Conservation (phyloP, 768 basidiomycete genomes). For the Inosperma sp. region DNA sequence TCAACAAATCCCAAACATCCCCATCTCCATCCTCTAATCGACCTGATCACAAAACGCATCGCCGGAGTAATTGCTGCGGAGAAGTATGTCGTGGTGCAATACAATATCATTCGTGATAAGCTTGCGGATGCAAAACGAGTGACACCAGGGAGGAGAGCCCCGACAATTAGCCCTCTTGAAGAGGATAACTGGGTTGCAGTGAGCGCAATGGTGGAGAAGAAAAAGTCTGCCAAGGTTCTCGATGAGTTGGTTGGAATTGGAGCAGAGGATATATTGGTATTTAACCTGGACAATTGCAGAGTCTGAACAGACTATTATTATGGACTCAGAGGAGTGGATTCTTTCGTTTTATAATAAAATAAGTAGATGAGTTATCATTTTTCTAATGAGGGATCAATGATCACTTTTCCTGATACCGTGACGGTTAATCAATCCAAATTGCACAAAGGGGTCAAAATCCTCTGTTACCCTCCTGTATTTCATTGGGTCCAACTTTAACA, state of each 20-base stretch:
- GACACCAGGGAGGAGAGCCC: conserved; percentile 86
- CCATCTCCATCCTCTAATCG: conserved; percentile 60
- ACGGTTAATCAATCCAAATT: too few species aligned
- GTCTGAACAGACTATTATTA: conserved; percentile 44
- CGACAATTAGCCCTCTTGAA: conserved; percentile 84
- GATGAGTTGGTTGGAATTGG: conserved; percentile 78
- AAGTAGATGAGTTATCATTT: too few species aligned
- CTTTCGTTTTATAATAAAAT: too few species aligned
- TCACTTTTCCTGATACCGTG: too few species aligned
- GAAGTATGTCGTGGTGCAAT: conserved; percentile 86
- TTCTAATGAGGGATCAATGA: too few species aligned
- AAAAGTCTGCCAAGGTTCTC: conserved; percentile 76
- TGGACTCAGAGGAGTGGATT: too few species aligned
- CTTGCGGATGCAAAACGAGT: conserved; percentile 60
- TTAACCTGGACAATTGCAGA: conserved; percentile 90
- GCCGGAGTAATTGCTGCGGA: conserved; percentile 86
- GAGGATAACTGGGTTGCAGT: conserved; percentile 86
- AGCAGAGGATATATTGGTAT: conserved; percentile 87
- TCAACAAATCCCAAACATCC: conserved; percentile 62
- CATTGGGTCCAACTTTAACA: too few species aligned
- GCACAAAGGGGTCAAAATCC: too few species aligned
- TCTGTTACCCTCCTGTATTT: too few species aligned
- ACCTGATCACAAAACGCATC: conserved; percentile 79
- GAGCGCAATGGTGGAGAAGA: conserved; percentile 89
- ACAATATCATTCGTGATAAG: conserved; percentile 73